These are phyloP conservation scores for Cryphonectria carpinicola DNA, from an alignment of 2,329 filamentous ascomycete species.

Conservation along the genomic window DNA sequence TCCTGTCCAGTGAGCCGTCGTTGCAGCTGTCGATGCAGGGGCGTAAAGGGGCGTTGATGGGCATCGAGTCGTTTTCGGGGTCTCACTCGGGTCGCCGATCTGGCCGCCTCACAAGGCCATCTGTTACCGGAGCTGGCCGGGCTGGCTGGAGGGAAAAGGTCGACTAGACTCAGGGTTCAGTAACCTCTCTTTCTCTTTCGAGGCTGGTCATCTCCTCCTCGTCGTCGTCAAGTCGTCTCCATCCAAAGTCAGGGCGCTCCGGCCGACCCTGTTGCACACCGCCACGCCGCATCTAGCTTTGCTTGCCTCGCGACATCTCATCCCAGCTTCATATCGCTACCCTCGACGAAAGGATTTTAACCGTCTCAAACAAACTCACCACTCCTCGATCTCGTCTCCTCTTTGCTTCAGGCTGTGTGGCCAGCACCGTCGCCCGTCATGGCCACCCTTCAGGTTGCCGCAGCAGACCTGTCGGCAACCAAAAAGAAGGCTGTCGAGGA, in stretches of 20 bases:
- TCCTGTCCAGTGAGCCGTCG: not conserved
- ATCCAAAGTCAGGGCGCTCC: not conserved
- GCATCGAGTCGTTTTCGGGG: not conserved
- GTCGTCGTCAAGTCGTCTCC: not conserved
- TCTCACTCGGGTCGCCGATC: not conserved
- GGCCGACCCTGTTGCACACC: not conserved
- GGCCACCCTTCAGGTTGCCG: conserved; percentile 39
- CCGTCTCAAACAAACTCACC: not conserved
- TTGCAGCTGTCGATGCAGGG: not conserved
- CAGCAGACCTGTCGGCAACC: conserved; percentile 36
- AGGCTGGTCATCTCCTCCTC: not conserved
- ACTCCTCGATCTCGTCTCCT: not conserved
- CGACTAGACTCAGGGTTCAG: not conserved
- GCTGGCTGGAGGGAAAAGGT: not conserved
- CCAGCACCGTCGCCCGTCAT: conserved; percentile 28
- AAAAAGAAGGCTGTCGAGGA: conserved; percentile 61
- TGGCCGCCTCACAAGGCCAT: not conserved
- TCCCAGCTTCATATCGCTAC: not conserved
- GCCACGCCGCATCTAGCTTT: not conserved
- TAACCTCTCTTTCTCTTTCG: not conserved
- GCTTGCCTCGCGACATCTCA: not conserved
- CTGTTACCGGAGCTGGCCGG: not conserved
- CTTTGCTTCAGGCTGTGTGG: not conserved
- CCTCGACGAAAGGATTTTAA: not conserved
- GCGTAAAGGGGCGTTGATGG: conserved; percentile 3